Evolutionary conservation across 2,329 filamentous ascomycete species (phyloP).

Genomic region (Exophiala calicioides): DNA sequence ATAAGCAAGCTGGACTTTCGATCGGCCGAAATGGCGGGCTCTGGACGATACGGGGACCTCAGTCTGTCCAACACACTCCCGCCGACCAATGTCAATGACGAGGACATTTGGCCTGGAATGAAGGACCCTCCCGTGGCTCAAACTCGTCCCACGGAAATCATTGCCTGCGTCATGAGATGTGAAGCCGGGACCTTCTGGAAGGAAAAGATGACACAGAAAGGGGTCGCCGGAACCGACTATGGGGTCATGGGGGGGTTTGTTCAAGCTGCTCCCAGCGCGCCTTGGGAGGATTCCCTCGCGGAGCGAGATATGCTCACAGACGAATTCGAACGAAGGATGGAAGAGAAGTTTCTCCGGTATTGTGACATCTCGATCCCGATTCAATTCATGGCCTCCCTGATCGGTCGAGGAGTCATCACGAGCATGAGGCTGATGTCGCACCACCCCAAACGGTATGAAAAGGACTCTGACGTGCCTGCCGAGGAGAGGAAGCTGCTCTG

Average conservation of each 20-base stretch:
- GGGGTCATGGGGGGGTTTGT: conserved; percentile 18
- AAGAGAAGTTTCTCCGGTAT: conserved; percentile 56
- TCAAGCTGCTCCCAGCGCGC: too few species aligned
- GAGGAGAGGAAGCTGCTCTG: conserved; percentile 43
- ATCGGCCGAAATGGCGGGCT: conserved; percentile 33
- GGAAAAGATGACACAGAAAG: conserved; percentile 5
- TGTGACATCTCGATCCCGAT: conserved; percentile 50
- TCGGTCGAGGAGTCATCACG: conserved; percentile 45
- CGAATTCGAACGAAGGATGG: conserved; percentile 51
- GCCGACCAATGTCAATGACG: conserved; percentile 49
- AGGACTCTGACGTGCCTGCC: conserved; percentile 32
- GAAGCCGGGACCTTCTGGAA: conserved; percentile 57
- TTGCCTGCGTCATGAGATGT: conserved; percentile 63
- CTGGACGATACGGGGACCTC: conserved; percentile 4
- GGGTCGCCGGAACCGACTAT: neutral
- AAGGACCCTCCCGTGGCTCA: conserved; percentile 34
- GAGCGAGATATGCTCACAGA: conserved; percentile 39
- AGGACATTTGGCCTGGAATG: conserved; percentile 43
- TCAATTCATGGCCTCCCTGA: conserved; percentile 46
- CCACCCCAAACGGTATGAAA: conserved; percentile 41
- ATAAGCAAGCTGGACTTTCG: conserved; percentile 49
- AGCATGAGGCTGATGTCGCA: conserved; percentile 48
- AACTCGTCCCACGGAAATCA: conserved; percentile 45
- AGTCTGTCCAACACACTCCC: conserved; percentile 45
- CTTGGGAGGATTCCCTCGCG: conserved; percentile 34